Conservation (phyloP, 352 stramenopile genomes). For the Phytopythium helicoides region DNA sequence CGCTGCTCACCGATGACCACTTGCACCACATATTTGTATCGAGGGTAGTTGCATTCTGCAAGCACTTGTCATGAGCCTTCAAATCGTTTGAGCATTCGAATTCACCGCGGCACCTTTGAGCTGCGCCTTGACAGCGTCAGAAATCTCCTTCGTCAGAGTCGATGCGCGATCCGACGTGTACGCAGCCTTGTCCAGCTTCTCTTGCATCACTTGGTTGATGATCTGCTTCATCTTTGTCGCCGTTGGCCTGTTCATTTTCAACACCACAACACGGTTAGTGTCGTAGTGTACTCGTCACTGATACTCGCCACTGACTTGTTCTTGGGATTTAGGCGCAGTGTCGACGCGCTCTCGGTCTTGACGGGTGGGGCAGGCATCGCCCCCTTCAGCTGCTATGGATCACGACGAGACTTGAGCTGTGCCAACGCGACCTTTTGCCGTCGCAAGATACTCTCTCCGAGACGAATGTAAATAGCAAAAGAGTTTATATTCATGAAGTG, state of each 20-base stretch:
- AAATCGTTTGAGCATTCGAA: background rate
- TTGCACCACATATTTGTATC: slow-evolving; percentile 91
- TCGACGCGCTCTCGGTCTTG: slow-evolving; percentile 35
- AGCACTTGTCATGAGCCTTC: background rate
- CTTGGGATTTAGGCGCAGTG: slow-evolving; percentile 56
- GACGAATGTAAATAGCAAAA: slow-evolving; percentile 8
- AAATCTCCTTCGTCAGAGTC: slow-evolving; percentile 82
- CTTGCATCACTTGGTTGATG: slow-evolving; percentile 56
- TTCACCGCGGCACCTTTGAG: slow-evolving; percentile 55
- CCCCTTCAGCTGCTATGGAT: slow-evolving; percentile 1
- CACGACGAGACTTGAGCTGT: too few relatives aligned
- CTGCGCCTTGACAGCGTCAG: slow-evolving; percentile 77
- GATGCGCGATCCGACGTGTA: slow-evolving; percentile 80
- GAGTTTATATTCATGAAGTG: slow-evolving; percentile 3
- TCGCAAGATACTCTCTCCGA: background rate
- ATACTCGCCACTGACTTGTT: slow-evolving; percentile 8
- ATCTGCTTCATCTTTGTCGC: slow-evolving; percentile 83
- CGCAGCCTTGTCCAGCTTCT: slow-evolving; percentile 59
- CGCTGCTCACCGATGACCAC: slow-evolving; percentile 90
- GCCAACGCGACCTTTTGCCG: slow-evolving; percentile 1
- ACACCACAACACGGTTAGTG: background rate
- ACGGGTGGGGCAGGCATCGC: slow-evolving; percentile 36
- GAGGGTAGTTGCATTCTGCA: slow-evolving; percentile 60
- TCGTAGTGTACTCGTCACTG: background rate
- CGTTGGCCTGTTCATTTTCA: slow-evolving; percentile 34